Evolutionary conservation across 768 basidiomycete species (phyloP).

Genomic region (Kwoniella europaea): DNA sequence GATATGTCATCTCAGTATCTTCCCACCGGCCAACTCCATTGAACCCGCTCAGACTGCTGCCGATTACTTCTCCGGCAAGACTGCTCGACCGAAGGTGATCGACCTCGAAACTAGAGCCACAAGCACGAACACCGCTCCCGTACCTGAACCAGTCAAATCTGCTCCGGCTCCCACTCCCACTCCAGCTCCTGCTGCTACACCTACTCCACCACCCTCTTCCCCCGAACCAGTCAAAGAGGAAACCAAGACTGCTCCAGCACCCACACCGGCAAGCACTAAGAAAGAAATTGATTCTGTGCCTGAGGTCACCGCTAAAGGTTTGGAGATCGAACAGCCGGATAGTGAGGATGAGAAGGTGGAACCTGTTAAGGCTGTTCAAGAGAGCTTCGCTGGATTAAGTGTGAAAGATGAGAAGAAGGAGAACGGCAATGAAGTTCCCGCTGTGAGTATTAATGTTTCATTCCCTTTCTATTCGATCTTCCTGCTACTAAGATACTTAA

Average conservation of each 20-base stretch:
- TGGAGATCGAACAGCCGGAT: conserved; percentile 52
- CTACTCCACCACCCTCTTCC: conserved; percentile 24
- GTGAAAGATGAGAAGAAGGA: conserved; percentile 21
- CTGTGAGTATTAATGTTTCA: neutral
- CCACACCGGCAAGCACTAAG: conserved; percentile 12
- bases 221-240: conserved; percentile 25
- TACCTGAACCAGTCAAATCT: conserved; percentile 43
- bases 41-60: conserved; percentile 79
- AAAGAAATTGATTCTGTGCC: conserved; percentile 30
- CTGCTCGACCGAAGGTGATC: conserved; percentile 75
- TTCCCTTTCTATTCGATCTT: neutral
- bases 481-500: neutral
- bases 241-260: conserved; percentile 18
- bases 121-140: conserved; percentile 45
- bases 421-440: conserved; percentile 1
- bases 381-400: conserved; percentile 20
- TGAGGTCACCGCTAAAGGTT: conserved; percentile 29
- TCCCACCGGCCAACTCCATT: conserved; percentile 82
- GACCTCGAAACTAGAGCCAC: conserved; percentile 72
- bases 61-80: conserved; percentile 86
- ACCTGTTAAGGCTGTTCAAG: conserved; percentile 22
- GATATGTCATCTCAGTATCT: conserved; percentile 64
- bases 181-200: conserved; percentile 21
- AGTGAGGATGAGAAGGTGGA: conserved; percentile 42
- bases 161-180: conserved; percentile 23